A percentile compares a stretch with the other conserved stretches of the same genome.
Conservation (phyloP, 495 filamentous ascomycete species). For the Aspergillus ostianus region DNA sequence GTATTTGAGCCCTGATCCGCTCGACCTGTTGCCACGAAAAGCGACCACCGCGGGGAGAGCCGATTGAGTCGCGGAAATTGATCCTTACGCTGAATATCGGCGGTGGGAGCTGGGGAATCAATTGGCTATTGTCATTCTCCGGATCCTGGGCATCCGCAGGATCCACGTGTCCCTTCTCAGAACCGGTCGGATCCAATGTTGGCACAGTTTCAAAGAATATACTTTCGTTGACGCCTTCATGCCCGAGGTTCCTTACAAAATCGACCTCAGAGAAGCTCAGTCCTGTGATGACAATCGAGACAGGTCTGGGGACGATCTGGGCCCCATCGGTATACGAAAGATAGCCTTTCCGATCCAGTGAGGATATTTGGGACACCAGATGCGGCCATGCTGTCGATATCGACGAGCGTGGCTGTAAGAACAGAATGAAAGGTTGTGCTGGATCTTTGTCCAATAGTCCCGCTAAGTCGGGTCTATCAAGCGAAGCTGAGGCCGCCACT, state of each 20-base stretch:
- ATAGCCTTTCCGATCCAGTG: slow-evolving; percentile 56
- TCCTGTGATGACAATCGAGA: slow-evolving; percentile 73
- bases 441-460: slow-evolving; percentile 58
- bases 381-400: slow-evolving; percentile 48
- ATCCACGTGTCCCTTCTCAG: too few species aligned
- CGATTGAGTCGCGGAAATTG: slow-evolving; percentile 40
- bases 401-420: slow-evolving; percentile 43
- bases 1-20: slow-evolving; percentile 55
- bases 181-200: background rate
- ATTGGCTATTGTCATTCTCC: too few species aligned
- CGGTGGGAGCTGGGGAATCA: too few species aligned
- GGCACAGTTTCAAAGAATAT: slow-evolving; percentile 56
- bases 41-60: slow-evolving; percentile 28
- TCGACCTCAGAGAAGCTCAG: slow-evolving; percentile 55
- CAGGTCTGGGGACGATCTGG: slow-evolving; percentile 42
- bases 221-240: slow-evolving; percentile 53
- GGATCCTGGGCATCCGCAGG: too few species aligned
- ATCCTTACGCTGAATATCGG: slow-evolving; percentile 32
- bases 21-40: slow-evolving; percentile 49
- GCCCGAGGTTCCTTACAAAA: slow-evolving; percentile 14
- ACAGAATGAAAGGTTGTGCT: slow-evolving; percentile 26
- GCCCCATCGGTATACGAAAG: slow-evolving; percentile 56
- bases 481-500: background rate
- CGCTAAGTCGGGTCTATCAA: slow-evolving; percentile 16
- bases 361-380: slow-evolving; percentile 47